phyloP scores from a whole-genome alignment of 106 monocot species.

The Iris macrosiphon region DNA sequence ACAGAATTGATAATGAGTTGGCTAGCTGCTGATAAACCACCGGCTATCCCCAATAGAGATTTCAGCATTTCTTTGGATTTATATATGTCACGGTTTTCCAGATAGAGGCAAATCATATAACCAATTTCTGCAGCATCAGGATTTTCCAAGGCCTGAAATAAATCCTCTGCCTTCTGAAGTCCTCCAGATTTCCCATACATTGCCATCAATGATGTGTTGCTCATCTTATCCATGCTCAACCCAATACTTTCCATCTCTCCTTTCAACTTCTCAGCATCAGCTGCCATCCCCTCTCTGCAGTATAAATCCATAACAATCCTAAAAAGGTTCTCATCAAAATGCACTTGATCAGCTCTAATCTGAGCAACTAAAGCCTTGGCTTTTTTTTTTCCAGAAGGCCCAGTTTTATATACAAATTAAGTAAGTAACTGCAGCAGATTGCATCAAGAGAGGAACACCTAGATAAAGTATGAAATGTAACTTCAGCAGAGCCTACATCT shows the following conservation, averaged over 20 bases:
- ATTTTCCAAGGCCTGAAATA: constrained; percentile 50
- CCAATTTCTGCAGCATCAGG: constrained; percentile 42
- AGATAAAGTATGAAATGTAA: constrained; percentile 42
- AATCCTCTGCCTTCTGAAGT: constrained; percentile 50
- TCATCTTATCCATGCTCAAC: constrained; percentile 36
- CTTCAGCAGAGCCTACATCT: constrained; percentile 72
- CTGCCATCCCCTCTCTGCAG: constrained; percentile 53
- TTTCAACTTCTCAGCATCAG: constrained; percentile 54
- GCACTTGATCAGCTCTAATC: constrained; percentile 41
- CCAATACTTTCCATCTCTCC: constrained; percentile 59
- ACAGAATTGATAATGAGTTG: constrained; percentile 70
- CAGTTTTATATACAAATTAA: constrained; percentile 62
- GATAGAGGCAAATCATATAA: constrained; percentile 61
- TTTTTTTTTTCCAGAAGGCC: constrained; percentile 75
- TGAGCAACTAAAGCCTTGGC: constrained; percentile 56
- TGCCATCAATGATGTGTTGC: constrained; percentile 50
- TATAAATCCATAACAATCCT: constrained; percentile 56
- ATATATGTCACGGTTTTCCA: constrained; percentile 31
- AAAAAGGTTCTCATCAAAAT: constrained; percentile 66
- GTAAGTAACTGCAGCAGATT: constrained; percentile 60
- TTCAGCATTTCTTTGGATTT: constrained; percentile 46
- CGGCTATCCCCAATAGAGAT: constrained; percentile 36
- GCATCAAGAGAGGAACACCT: constrained; percentile 39
- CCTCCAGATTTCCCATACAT: constrained; percentile 68
- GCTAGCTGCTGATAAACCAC: constrained; percentile 46